Base-by-base conservation (phyloP, 2,329 filamentous ascomycete genomes). In the Emmonsiellopsis sp. region DNA sequence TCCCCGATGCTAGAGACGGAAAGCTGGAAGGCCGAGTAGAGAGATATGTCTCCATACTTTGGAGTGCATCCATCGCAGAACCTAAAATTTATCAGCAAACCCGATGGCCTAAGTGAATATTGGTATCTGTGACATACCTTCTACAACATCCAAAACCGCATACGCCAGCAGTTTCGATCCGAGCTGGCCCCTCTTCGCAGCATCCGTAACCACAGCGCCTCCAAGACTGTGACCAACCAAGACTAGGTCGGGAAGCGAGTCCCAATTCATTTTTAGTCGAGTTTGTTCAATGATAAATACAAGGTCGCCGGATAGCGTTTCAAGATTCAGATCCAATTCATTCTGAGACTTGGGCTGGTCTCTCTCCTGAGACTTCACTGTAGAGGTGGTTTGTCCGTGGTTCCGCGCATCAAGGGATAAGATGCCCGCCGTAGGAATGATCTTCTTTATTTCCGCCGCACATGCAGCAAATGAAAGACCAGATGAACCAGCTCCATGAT, bases 401-500 rank as follows among this genome's bases (percentile, higher is more conserved):
- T 87, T 88, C 47, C 93, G 82, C 46, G 90, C 91, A 67, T 97
- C 91, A 9, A 91, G 68, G 3, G 89, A 89, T 16, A 98, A 78
- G 41, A 97, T 80, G 1, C 93, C 94, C 2, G 91, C 87, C 6
- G 82, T 77, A 0, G 93, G 89, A 42, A 95, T 76, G 6, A 82
- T 77, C 67, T 86, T 88, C 51, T 85, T 81, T 57, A 97, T 83
- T 67, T 94, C 87, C 44, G 82, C 78, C 2, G 85, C 83, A 56
- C 95, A 83, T 3, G 89, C 78, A 5, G 91, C 91, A 71, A 97
- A 98, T 2, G 90, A 95, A 55, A 97, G 80, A 6, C 87, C 94
- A 0, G 91, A 95, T 3, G 91, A 95, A 13, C 93, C 93, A 41
- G 89, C 93, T 40, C 93, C 93, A 71, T 98, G 93, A 67, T 98